A percentile compares a stretch with the other conserved stretches of the same genome.
These are phyloP conservation scores for Ophiosphaerella herpotricha DNA, from an alignment of 2,329 filamentous ascomycete species.

Conservation along the genomic window DNA sequence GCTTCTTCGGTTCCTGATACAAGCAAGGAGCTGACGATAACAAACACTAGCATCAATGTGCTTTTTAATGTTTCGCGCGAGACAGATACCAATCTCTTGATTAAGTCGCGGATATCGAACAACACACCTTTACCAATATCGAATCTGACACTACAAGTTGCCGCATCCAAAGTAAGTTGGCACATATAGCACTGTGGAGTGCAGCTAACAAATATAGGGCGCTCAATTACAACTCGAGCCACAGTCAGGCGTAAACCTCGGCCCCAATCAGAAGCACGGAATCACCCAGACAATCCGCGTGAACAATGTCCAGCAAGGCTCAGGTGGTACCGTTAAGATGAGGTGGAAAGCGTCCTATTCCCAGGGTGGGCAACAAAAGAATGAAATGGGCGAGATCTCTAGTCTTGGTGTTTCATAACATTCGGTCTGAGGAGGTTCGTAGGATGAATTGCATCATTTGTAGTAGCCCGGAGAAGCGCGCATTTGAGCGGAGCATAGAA, in stretches of 20 bases:
- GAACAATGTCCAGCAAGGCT: conserved; percentile 71
- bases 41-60: conserved; percentile 72
- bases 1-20: conserved; percentile 79
- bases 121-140: conserved; percentile 70
- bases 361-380: conserved; percentile 66
- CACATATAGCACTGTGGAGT: background rate
- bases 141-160: conserved; percentile 87
- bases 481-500: conserved; percentile 12
- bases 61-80: conserved; percentile 71
- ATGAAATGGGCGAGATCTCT: conserved; percentile 84
- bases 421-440: conserved; percentile 7
- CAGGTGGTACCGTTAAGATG: conserved; percentile 82
- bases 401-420: conserved; percentile 72
- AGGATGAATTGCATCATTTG: background rate
- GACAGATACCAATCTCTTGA: conserved; percentile 62
- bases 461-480: conserved; percentile 1
- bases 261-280: conserved; percentile 72
- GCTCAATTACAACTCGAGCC: conserved; percentile 82
- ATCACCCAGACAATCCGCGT: conserved; percentile 82
- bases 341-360: conserved; percentile 86
- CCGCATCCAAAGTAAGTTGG: conserved; percentile 79
- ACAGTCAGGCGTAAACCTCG: conserved; percentile 78
- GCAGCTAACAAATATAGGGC: conserved; percentile 58
- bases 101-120: conserved; percentile 85
- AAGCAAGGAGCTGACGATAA: conserved; percentile 69